Evolutionary conservation across 2,329 filamentous ascomycete genomes (phyloP).

Genomic region (Ophidiomyces ophidiicola): DNA sequence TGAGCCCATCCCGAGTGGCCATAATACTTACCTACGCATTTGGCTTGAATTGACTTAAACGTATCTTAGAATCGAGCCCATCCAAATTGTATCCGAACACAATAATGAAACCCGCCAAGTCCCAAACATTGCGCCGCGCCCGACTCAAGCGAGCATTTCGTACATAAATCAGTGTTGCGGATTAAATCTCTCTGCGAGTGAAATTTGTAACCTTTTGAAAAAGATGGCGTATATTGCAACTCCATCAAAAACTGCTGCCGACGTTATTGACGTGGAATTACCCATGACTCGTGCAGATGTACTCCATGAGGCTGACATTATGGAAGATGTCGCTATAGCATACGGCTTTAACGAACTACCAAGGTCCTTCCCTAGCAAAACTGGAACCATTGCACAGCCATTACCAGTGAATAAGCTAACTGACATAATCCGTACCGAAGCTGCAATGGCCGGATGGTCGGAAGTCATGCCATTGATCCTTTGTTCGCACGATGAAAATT

Average conservation of each 20-base stretch:
- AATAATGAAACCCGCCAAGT: conserved; percentile 71
- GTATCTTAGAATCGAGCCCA: conserved; percentile 57
- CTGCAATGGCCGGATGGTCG: conserved; percentile 88
- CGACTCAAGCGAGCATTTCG: conserved; percentile 70
- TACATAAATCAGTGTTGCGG: conserved; percentile 93
- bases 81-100: conserved; percentile 84
- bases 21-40: too few relatives aligned
- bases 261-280: conserved; percentile 67
- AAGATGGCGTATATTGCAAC: conserved; percentile 82
- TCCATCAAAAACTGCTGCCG: conserved; percentile 56
- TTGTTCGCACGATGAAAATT: conserved; percentile 97
- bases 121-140: conserved; percentile 65
- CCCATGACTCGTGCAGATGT: conserved; percentile 88
- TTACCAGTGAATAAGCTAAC: conserved; percentile 86
- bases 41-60: too few relatives aligned
- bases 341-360: conserved; percentile 97
- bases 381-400: conserved; percentile 73
- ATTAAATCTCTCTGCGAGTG: conserved; percentile 58
- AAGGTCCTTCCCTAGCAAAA: conserved; percentile 71
- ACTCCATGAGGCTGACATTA: conserved; percentile 91
- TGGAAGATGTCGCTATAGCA: conserved; percentile 94
- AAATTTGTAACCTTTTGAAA: conserved; percentile 65
- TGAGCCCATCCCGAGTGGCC: conserved; percentile 20
- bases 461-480: conserved; percentile 94
- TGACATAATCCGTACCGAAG: conserved; percentile 80